A percentile compares a stretch with the other conserved stretches of the same genome.
Conservation (phyloP, 805 yeast genomes). For the Cyberlindnera petersonii region DNA sequence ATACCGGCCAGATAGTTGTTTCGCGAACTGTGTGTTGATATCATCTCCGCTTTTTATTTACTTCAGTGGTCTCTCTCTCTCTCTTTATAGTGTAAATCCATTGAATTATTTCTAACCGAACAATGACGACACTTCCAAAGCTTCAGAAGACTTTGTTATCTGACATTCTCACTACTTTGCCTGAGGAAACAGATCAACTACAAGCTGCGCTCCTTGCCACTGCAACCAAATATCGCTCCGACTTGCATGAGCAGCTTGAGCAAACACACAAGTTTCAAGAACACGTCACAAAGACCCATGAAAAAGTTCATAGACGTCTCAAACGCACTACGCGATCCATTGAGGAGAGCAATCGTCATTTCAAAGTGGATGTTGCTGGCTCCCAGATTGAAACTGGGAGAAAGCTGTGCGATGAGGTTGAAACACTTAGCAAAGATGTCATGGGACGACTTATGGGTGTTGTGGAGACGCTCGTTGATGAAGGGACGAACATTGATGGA, state of each 20-base stretch:
- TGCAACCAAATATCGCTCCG: constrained; percentile 10
- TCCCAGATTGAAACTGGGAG: not conserved
- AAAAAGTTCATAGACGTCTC: constrained; percentile 9
- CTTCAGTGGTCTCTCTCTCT: no score
- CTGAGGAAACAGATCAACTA: constrained; percentile 14
- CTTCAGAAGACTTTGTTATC: constrained; percentile 12
- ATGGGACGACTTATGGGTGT: constrained; percentile 14
- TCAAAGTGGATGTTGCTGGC: constrained; percentile 1
- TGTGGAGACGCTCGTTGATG: constrained; percentile 3
- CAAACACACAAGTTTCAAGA: constrained; percentile 11
- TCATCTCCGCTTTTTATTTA: no score
- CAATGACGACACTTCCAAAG: constrained; percentile 8
- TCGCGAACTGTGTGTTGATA: no score
- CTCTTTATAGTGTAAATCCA: no score
- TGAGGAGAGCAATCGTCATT: constrained; percentile 4
- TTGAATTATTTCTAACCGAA: no score
- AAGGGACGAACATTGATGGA: constrained; percentile 9
- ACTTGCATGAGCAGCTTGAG: constrained; percentile 12
- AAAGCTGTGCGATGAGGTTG: constrained; percentile 8
- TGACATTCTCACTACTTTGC: constrained; percentile 10
- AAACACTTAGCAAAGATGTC: constrained; percentile 8
- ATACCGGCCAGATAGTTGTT: no score
- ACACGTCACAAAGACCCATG: constrained; percentile 9
- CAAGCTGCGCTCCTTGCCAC: constrained; percentile 3
- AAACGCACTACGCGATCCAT: constrained; percentile 8